These are phyloP conservation scores for Voacanga thouarsii DNA, from an alignment of 257 asterid genomes.

Conservation along the genomic window DNA sequence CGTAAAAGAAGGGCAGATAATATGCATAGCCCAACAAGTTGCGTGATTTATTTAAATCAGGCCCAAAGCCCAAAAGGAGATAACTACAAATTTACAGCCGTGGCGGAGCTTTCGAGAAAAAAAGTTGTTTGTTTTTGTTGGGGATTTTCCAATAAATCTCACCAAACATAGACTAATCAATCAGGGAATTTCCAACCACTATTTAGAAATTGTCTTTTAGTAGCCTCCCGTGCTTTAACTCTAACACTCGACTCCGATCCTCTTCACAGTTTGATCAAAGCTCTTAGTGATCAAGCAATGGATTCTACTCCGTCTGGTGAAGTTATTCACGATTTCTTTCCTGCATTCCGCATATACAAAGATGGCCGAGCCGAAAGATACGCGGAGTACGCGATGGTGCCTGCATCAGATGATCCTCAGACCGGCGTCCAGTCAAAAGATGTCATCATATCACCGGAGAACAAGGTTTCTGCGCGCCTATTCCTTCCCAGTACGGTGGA, in stretches of 20 bases:
- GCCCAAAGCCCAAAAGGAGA: too few relatives aligned
- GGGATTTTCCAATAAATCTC: too few relatives aligned
- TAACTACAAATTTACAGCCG: too few relatives aligned
- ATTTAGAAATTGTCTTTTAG: too few relatives aligned
- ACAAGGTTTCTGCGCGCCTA: conserved; percentile 42
- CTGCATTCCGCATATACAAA: conserved; percentile 38
- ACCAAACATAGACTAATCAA: too few relatives aligned
- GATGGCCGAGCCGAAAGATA: conserved; percentile 11
- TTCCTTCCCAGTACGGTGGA: conserved; percentile 47
- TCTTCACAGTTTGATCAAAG: too few relatives aligned
- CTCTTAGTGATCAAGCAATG: background rate
- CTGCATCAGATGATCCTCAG: background rate
- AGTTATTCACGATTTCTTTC: conserved; percentile 41
- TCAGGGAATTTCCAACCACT: too few relatives aligned
- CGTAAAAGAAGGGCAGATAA: too few relatives aligned
- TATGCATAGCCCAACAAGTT: too few relatives aligned
- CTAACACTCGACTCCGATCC: background rate
- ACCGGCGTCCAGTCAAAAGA: conserved; percentile 52
- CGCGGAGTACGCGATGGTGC: background rate
- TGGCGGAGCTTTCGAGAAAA: too few relatives aligned
- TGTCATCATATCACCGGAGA: conserved; percentile 43
- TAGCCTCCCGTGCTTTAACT: background rate
- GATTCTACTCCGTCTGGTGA: conserved; percentile 14
- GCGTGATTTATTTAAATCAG: too few relatives aligned
- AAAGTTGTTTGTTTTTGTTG: too few relatives aligned